phyloP scores from a whole-genome alignment of 441 rosid species.

The Aquilaria agallochum region DNA sequence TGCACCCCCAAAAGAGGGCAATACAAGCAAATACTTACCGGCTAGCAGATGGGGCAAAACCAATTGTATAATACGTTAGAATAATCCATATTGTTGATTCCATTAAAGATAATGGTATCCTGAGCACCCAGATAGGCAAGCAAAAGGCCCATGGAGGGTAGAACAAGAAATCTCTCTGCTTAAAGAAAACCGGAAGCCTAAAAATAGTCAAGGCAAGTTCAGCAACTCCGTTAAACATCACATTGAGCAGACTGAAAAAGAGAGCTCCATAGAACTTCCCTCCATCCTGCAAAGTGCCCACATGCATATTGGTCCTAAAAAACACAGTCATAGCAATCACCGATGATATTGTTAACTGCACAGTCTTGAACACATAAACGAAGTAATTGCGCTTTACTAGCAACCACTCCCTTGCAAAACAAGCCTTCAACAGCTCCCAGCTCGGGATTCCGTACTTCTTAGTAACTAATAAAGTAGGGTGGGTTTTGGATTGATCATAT shows the following conservation, averaged over 20 bases:
- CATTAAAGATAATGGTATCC: slow-evolving; percentile 60
- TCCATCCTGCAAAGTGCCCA: slow-evolving; percentile 40
- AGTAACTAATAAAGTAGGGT: slow-evolving; percentile 67
- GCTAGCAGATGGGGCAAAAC: slow-evolving; percentile 62
- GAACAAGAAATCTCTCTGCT: slow-evolving; percentile 65
- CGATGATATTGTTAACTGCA: slow-evolving; percentile 57
- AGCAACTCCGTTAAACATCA: slow-evolving; percentile 70
- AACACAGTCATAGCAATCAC: slow-evolving; percentile 49
- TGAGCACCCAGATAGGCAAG: slow-evolving; percentile 55
- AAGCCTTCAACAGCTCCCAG: slow-evolving; percentile 61
- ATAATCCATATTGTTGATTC: slow-evolving; percentile 66
- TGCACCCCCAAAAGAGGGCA: too few relatives aligned
- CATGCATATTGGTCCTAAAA: slow-evolving; percentile 53
- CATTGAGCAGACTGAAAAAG: slow-evolving; percentile 56
- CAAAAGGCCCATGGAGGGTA: slow-evolving; percentile 72
- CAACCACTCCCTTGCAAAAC: slow-evolving; percentile 67
- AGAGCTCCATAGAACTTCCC: slow-evolving; percentile 54
- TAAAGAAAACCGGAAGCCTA: slow-evolving; percentile 65
- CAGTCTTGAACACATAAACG: slow-evolving; percentile 58
- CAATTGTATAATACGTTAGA: slow-evolving; percentile 65
- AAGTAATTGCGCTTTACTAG: slow-evolving; percentile 69
- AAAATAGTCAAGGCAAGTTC: slow-evolving; percentile 63
- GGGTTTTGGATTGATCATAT: slow-evolving; percentile 42
- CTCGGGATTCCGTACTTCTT: slow-evolving; percentile 60
- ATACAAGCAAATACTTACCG: slow-evolving; percentile 27